phyloP scores from a whole-genome alignment of 768 basidiomycete species.

The Termitomyces titanicus region DNA sequence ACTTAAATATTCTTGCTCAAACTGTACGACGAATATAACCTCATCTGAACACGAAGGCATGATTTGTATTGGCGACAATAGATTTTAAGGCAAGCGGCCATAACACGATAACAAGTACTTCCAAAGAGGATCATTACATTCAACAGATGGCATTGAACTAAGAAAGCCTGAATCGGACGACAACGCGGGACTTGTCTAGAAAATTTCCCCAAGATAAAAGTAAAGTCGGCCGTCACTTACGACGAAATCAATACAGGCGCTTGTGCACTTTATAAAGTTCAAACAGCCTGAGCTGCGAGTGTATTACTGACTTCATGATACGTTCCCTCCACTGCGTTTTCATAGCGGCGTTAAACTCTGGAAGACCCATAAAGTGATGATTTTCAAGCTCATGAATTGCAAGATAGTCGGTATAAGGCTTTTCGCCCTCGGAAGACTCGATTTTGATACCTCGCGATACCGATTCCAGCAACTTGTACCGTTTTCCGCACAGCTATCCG shows the following conservation, averaged over 20 bases:
- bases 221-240: not conserved
- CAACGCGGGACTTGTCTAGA: too few relatives aligned
- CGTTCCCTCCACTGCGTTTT: constrained; percentile 10
- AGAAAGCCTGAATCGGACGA: not conserved
- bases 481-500: constrained; percentile 24
- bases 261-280: constrained; percentile 6
- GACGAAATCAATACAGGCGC: not conserved
- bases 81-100: too few relatives aligned
- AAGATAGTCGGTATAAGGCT: constrained; percentile 9
- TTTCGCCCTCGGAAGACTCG: constrained; percentile 2
- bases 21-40: not conserved
- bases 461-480: constrained; percentile 19
- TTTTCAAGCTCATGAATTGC: constrained; percentile 10
- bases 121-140: not conserved
- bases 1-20: not conserved
- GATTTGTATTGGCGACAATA: not conserved
- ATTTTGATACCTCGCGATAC: constrained; percentile 8
- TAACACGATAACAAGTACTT: not conserved
- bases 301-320: constrained; percentile 1
- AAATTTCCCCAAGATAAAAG: too few relatives aligned
- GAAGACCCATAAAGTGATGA: constrained; percentile 9
- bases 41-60: not conserved
- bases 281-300: constrained; percentile 8
- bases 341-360: constrained; percentile 10
- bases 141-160: not conserved